These are phyloP conservation scores for Oehlia diaphana DNA, from an alignment of 192 early-diverging fungal genomes.

Conservation along the genomic window DNA sequence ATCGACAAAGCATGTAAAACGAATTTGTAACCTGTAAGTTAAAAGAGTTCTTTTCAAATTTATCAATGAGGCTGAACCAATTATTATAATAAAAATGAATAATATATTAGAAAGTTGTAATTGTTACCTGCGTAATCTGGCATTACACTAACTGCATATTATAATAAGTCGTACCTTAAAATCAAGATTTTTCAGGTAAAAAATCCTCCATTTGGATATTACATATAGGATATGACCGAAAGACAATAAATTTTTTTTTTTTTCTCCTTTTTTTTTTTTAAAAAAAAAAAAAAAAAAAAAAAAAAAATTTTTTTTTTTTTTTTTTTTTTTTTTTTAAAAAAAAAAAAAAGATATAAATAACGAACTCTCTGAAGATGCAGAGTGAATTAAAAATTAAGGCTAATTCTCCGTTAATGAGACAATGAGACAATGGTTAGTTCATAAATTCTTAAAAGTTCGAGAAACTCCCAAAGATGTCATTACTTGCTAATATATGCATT, in stretches of 20 bases:
- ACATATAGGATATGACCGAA: too few species aligned
- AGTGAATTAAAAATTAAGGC: not conserved
- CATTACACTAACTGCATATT: not conserved
- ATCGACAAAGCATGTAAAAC: not conserved
- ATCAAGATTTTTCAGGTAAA: too few species aligned
- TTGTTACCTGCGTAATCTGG: not conserved
- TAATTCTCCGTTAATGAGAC: not conserved
- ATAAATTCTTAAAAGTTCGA: not conserved
- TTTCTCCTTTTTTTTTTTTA: too few species aligned
- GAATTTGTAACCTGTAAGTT: not conserved
- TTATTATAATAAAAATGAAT: not conserved
- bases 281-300: too few species aligned
- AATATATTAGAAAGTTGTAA: not conserved
- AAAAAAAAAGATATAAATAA: too few species aligned
- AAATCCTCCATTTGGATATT: too few species aligned
- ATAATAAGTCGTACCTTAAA: too few species aligned
- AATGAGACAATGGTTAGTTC: not conserved
- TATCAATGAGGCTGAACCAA: not conserved
- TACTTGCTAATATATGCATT: not conserved
- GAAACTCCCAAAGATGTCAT: too few species aligned
- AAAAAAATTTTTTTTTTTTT: too few species aligned
- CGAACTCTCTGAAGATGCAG: not conserved
- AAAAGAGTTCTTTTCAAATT: too few species aligned
- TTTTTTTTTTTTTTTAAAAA: too few species aligned
- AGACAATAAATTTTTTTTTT: too few species aligned